Conservation (phyloP, 1,284 basidiomycete genomes). For the Gymnopus androsaceus region DNA sequence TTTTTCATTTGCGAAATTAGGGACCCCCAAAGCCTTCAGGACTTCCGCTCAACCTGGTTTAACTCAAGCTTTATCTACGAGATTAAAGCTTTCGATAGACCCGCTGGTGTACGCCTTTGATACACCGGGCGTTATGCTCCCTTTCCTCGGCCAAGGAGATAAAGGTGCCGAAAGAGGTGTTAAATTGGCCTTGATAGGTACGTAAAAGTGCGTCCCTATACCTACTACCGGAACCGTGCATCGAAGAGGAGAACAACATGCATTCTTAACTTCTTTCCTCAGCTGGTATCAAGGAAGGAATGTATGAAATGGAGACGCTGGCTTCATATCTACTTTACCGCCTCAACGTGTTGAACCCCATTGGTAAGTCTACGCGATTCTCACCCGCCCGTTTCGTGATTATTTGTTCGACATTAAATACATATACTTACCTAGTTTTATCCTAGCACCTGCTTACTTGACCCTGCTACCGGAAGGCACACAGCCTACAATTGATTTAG, state of each 20-base stretch:
- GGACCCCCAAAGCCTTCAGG: conserved; percentile 82
- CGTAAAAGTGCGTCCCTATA: conserved; percentile 41
- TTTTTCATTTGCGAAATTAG: conserved; percentile 27
- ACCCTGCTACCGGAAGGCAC: conserved; percentile 55
- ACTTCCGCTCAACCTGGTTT: conserved; percentile 90
- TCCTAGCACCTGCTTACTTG: conserved; percentile 71
- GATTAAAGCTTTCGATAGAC: conserved; percentile 77
- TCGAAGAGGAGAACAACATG: neutral
- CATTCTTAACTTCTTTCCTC: conserved; percentile 22
- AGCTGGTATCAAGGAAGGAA: conserved; percentile 94
- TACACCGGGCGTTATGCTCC: conserved; percentile 96
- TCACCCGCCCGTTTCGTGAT: conserved; percentile 14
- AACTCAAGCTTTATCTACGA: conserved; percentile 82
- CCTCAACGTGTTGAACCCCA: conserved; percentile 76
- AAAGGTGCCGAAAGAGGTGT: conserved; percentile 88
- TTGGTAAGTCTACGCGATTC: conserved; percentile 49
- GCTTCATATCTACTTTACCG: conserved; percentile 89
- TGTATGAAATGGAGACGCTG: conserved; percentile 85
- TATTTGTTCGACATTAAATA: too few relatives aligned
- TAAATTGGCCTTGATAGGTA: conserved; percentile 92
- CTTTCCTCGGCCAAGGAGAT: conserved; percentile 87
- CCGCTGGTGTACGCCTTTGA: conserved; percentile 93
- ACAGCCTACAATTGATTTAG: conserved; percentile 58
- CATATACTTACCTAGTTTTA: neutral
- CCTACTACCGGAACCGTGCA: neutral